A percentile compares a stretch with the other conserved stretches of the same genome.
phyloP scores from a whole-genome alignment of 1,139 yeast species.

The Taphrina pruni region DNA sequence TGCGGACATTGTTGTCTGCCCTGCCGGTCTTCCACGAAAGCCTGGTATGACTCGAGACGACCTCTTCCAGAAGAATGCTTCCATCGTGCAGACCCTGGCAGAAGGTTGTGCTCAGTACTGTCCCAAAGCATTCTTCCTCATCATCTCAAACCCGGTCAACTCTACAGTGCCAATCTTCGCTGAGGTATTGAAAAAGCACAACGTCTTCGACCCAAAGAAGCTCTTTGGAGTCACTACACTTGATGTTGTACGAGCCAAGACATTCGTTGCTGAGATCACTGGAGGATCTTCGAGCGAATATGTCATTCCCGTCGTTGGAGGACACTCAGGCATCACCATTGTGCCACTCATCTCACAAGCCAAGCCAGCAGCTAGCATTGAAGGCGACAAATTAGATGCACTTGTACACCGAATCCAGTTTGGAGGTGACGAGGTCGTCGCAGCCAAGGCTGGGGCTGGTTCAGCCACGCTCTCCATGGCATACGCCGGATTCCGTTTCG shows the following conservation, averaged over 20 bases:
- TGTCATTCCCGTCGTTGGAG: constrained; percentile 78
- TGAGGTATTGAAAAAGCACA: constrained; percentile 84
- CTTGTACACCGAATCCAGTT: constrained; percentile 93
- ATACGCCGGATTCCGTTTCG: constrained; percentile 73
- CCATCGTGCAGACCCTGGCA: constrained; percentile 90
- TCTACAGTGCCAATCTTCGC: constrained; percentile 98
- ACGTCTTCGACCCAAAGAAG: constrained; percentile 88
- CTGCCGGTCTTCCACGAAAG: constrained; percentile 99
- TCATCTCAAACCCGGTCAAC: constrained; percentile 97
- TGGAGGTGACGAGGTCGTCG: constrained; percentile 98
- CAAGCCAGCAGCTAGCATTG: constrained; percentile 58
- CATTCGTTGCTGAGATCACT: constrained; percentile 79
- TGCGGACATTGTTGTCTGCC: constrained; percentile 88
- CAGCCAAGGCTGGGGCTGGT: constrained; percentile 99
- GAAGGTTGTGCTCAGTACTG: constrained; percentile 82
- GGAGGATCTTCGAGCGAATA: constrained; percentile 58
- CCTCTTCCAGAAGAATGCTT: constrained; percentile 94
- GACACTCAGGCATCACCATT: constrained; percentile 98
- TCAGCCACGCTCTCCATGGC: constrained; percentile 99
- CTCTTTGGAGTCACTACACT: constrained; percentile 97
- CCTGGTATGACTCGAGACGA: constrained; percentile 64
- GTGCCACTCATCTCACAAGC: constrained; percentile 89
- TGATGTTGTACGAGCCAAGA: constrained; percentile 91
- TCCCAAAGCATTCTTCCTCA: constrained; percentile 85
- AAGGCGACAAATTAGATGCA: constrained; percentile 60